A percentile compares a stretch with the other conserved stretches of the same genome.
These are phyloP conservation scores for Polyplosphaeria fusca DNA, from an alignment of 495 filamentous ascomycete genomes.

Conservation along the genomic window DNA sequence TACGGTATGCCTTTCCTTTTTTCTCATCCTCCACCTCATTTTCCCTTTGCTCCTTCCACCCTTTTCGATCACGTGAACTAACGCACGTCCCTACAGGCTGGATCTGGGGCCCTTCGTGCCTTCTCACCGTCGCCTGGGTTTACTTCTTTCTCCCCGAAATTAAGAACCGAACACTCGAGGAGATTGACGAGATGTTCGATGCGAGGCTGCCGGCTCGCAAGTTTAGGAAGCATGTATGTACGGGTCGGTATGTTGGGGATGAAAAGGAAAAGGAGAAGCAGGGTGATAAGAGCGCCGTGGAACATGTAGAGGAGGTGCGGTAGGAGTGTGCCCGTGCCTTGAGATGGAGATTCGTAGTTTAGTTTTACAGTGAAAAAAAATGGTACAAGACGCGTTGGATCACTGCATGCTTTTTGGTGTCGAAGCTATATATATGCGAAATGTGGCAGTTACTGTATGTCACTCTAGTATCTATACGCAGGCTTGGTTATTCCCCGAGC, in stretches of 20 bases:
- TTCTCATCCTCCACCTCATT: neutral
- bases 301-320: too few relatives aligned
- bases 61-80: too few relatives aligned
- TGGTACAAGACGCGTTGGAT: too few relatives aligned
- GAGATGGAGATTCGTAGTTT: too few relatives aligned
- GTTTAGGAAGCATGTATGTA: constrained; percentile 50
- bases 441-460: too few relatives aligned
- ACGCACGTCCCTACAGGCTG: constrained; percentile 38
- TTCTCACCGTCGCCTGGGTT: constrained; percentile 47
- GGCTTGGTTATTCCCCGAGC: too few relatives aligned
- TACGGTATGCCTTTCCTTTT: constrained; percentile 39
- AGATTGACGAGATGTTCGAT: constrained; percentile 58
- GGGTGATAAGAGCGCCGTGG: constrained; percentile 11
- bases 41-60: neutral
- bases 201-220: constrained; percentile 46
- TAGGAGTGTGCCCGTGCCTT: too few relatives aligned
- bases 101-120: constrained; percentile 48
- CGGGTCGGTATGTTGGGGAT: constrained; percentile 13
- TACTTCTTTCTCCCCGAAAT: constrained; percentile 55
- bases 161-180: constrained; percentile 52
- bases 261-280: constrained; percentile 12
- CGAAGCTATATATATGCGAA: too few relatives aligned
- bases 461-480: too few relatives aligned
- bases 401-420: too few relatives aligned
- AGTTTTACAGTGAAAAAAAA: too few relatives aligned